A percentile compares a stretch with the other conserved stretches of the same genome.
Evolutionary conservation across 495 filamentous ascomycete species (phyloP).

Genomic region (Trichocladium antarcticum): DNA sequence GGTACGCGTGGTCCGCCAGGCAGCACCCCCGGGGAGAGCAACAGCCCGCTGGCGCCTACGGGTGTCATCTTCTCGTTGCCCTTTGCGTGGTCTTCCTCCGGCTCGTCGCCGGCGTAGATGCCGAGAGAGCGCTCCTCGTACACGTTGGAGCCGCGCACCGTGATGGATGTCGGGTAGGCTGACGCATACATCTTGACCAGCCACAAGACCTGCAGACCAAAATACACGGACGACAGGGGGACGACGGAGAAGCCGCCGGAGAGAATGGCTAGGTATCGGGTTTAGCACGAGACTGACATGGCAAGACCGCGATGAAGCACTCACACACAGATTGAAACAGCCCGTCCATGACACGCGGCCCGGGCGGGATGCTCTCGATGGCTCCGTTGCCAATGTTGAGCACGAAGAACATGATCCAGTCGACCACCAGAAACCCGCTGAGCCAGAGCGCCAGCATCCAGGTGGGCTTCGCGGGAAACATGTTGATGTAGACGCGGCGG

Average conservation of each 20-base stretch:
- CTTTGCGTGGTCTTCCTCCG: background rate
- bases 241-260: constrained; percentile 80
- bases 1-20: too few species aligned
- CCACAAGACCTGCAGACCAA: constrained; percentile 68
- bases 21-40: background rate
- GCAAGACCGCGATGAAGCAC: constrained; percentile 1
- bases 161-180: constrained; percentile 65
- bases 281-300: background rate
- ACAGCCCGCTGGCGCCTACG: background rate
- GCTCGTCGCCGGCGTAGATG: constrained; percentile 48
- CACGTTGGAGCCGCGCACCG: constrained; percentile 53
- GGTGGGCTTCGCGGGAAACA: constrained; percentile 69
- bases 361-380: constrained; percentile 45
- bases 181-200: constrained; percentile 90
- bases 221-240: constrained; percentile 54
- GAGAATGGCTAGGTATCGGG: constrained; percentile 55
- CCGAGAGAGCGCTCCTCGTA: constrained; percentile 60
- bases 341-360: constrained; percentile 59
- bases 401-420: constrained; percentile 74
- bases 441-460: constrained; percentile 69
- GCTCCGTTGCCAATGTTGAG: constrained; percentile 62
- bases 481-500: constrained; percentile 71
- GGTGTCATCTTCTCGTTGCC: background rate
- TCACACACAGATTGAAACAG: constrained; percentile 65
- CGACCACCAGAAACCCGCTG: constrained; percentile 62